phyloP scores from a whole-genome alignment of 257 asterid species.

The Leonotis leonurus region DNA sequence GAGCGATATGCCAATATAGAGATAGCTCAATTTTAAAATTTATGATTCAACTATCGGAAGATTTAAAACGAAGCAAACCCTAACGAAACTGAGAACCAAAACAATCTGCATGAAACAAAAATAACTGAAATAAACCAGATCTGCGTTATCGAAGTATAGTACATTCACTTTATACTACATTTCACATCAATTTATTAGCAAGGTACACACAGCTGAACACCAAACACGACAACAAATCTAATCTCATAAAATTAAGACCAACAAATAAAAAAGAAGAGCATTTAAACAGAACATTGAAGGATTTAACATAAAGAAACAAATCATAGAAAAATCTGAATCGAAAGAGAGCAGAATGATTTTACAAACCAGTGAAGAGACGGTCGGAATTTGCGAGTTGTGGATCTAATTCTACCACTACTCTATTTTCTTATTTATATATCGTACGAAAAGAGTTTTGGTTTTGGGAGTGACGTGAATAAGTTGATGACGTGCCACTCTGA shows the following conservation, averaged over 20 bases:
- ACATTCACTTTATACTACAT: background rate
- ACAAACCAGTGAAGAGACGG: slow-evolving; percentile 15
- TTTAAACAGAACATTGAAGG: background rate
- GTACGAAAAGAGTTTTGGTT: background rate
- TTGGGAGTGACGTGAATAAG: background rate
- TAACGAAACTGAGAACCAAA: background rate
- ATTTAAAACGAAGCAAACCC: background rate
- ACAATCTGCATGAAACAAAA: background rate
- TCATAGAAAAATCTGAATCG: slow-evolving; percentile 3
- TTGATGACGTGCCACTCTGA: slow-evolving; percentile 3
- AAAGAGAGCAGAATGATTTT: background rate
- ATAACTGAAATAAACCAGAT: background rate
- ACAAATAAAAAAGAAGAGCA: background rate
- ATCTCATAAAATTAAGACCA: background rate
- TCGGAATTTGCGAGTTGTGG: background rate
- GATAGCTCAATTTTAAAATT: background rate
- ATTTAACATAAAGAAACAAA: background rate
- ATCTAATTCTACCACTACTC: background rate
- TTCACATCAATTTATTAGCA: background rate
- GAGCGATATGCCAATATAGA: background rate
- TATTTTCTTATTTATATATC: too few relatives aligned
- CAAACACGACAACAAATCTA: background rate
- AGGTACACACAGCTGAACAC: background rate
- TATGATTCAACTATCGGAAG: background rate
- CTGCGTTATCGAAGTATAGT: background rate